phyloP scores from a whole-genome alignment of 768 basidiomycete genomes.

The Cubamyces sp. region DNA sequence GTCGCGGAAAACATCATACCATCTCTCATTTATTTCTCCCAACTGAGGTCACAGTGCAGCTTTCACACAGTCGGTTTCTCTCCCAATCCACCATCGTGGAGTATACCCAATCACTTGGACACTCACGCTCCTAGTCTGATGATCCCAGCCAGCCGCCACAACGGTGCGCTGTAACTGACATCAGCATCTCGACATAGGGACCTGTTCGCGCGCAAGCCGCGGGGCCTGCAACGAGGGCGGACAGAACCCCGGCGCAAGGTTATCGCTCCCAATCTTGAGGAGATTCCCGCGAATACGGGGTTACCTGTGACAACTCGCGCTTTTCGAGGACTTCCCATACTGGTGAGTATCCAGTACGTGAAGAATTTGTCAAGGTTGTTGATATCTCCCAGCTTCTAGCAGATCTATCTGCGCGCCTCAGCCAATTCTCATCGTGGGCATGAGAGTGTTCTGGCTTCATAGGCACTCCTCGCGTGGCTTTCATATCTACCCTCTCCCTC shows the following conservation, averaged over 20 bases:
- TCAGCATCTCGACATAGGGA: not conserved
- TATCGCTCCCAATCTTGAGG: constrained; percentile 20
- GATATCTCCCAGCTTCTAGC: constrained; percentile 33
- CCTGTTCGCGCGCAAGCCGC: not conserved
- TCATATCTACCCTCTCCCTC: constrained; percentile 36
- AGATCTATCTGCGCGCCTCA: constrained; percentile 37
- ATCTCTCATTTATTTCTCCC: constrained; percentile 2
- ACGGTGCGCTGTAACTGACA: constrained; percentile 1
- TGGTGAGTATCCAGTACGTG: constrained; percentile 26
- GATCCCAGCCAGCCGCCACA: constrained; percentile 14
- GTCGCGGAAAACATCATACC: constrained; percentile 19
- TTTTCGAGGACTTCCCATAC: constrained; percentile 22
- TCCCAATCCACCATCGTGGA: constrained; percentile 1
- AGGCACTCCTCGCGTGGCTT: constrained; percentile 37
- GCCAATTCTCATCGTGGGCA: constrained; percentile 29
- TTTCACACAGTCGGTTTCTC: constrained; percentile 11
- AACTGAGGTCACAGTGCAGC: constrained; percentile 7
- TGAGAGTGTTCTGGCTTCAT: constrained; percentile 36
- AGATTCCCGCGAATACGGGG: constrained; percentile 15
- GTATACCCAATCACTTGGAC: not conserved
- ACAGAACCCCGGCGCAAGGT: constrained; percentile 13
- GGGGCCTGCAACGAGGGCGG: not conserved
- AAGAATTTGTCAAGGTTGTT: constrained; percentile 32
- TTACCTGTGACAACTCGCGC: constrained; percentile 12
- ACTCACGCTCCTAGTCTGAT: not conserved